Evolutionary conservation across 2,329 filamentous ascomycete genomes (phyloP).

Genomic region (Stylonectria norvegica): DNA sequence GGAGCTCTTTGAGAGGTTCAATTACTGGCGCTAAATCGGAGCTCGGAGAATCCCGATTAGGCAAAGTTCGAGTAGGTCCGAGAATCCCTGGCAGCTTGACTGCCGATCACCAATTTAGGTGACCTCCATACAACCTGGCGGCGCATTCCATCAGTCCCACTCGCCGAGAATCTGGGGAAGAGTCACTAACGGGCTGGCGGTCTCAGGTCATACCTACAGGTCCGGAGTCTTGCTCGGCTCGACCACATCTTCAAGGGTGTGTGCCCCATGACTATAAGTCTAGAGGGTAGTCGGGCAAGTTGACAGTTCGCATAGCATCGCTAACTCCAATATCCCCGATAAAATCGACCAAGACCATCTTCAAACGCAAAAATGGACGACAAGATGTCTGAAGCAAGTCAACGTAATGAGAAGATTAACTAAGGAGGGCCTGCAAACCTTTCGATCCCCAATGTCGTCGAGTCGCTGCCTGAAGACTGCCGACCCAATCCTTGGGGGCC

Average conservation of each 20-base stretch:
- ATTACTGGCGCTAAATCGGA: not conserved
- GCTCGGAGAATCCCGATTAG: not conserved
- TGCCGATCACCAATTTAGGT: not conserved
- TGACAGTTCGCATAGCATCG: not conserved
- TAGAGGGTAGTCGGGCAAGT: not conserved
- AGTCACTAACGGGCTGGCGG: not conserved
- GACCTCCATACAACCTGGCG: not conserved
- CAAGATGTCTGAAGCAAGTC: not conserved
- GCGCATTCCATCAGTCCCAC: not conserved
- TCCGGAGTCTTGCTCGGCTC: not conserved
- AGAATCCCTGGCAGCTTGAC: not conserved
- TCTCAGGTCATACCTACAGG: not conserved
- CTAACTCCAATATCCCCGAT: not conserved
- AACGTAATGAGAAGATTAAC: not conserved
- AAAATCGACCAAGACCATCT: not conserved
- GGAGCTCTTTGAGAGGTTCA: not conserved
- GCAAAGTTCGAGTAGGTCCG: not conserved
- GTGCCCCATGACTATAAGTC: not conserved
- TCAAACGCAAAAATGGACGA: not conserved
- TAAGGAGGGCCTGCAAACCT: not conserved
- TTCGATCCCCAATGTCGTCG: not conserved
- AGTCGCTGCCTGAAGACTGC: not conserved
- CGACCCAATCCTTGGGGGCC: slow-evolving; percentile 10
- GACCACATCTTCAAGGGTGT: not conserved
- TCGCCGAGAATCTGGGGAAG: not conserved